These are phyloP conservation scores for Venturia asperata DNA, from an alignment of 2,329 filamentous ascomycete species.

Conservation along the genomic window DNA sequence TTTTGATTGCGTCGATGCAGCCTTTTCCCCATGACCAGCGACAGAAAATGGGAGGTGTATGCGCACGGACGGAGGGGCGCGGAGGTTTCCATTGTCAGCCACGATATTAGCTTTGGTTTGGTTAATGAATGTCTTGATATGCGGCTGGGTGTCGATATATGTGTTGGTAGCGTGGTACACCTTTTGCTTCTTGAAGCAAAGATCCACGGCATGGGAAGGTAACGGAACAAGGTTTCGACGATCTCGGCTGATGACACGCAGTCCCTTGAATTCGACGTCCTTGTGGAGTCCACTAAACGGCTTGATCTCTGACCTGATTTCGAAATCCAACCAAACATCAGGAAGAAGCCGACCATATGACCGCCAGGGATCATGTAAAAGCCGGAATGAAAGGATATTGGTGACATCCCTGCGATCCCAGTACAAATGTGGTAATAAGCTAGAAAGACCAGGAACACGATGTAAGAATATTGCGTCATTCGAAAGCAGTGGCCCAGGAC, in stretches of 20 bases:
- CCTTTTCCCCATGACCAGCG: neutral
- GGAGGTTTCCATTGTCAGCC: slow-evolving; percentile 3
- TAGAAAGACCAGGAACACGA: neutral
- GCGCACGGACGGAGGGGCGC: neutral
- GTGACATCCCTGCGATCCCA: neutral
- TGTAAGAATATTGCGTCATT: neutral
- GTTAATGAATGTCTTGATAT: neutral
- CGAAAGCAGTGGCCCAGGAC: neutral
- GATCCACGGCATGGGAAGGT: slow-evolving; percentile 4
- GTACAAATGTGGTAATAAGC: neutral
- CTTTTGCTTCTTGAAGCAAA: neutral
- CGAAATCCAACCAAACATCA: slow-evolving; percentile 7
- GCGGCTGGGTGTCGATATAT: neutral
- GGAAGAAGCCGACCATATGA: neutral
- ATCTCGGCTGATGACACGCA: neutral
- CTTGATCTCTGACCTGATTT: neutral
- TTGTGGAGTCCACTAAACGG: neutral
- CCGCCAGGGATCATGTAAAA: slow-evolving; percentile 12
- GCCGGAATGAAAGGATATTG: slow-evolving; percentile 12
- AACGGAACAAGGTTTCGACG: neutral
- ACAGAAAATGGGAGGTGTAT: neutral
- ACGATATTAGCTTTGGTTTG: slow-evolving; percentile 11
- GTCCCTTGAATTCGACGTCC: neutral
- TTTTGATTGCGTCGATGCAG: neutral
- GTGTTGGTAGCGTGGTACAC: neutral